Evolutionary conservation across 75 land plant species (phyloP).

Genomic region (Sequoia sempervirens): DNA sequence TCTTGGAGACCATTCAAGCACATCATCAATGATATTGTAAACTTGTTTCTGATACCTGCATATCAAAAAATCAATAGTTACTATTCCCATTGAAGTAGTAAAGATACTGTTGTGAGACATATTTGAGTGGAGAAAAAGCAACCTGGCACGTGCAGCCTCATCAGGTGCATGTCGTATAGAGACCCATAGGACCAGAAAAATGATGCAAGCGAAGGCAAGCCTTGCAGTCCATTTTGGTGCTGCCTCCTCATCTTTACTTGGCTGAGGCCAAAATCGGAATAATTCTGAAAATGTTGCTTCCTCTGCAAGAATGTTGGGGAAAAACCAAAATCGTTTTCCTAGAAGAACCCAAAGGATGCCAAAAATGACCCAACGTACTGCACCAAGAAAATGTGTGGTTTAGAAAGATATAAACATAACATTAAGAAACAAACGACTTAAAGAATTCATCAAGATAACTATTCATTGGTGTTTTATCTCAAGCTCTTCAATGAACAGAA

Average conservation of each 20-base stretch:
- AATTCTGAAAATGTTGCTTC: conserved; percentile 87
- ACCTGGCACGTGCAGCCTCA: conserved; percentile 98
- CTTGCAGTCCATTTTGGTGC: conserved; percentile 90
- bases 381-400: conserved; percentile 20
- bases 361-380: conserved; percentile 72
- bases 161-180: conserved; percentile 93
- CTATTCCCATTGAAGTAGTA: background rate
- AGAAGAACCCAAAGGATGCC: conserved; percentile 65
- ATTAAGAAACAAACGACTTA: background rate
- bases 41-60: conserved; percentile 91
- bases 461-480: background rate
- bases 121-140: background rate
- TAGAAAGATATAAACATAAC: background rate
- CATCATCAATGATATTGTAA: conserved; percentile 94
- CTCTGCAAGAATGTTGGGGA: conserved; percentile 97
- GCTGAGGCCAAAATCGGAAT: conserved; percentile 80
- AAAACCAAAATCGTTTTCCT: conserved; percentile 95
- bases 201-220: conserved; percentile 62
- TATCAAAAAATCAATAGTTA: background rate
- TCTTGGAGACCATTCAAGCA: conserved; percentile 91
- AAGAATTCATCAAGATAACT: background rate
- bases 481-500: background rate
- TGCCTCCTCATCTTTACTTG: conserved; percentile 79
- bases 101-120: background rate
- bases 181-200: conserved; percentile 58